Evolutionary conservation across 202 grass and related monocot species (phyloP), one percentile per base, ranked within the genome.

Genomic region (Musa balbisiana): DNA sequence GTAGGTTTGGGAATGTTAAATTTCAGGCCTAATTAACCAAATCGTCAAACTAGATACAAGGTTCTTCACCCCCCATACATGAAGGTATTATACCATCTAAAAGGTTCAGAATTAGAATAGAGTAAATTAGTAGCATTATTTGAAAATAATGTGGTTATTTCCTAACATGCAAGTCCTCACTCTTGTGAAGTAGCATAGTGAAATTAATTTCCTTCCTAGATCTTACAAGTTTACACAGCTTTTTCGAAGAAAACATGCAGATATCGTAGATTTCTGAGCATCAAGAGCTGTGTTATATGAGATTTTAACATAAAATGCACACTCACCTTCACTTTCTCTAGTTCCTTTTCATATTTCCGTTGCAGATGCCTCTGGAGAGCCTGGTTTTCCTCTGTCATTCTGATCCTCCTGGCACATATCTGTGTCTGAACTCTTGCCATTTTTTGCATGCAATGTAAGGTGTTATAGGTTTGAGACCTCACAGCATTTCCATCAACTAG

Each of bases 351-450:
- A 10, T 58, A 58, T 53, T 73, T 80, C 22, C 23, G 43, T 53
- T 73, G 78, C 58, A 80, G 69, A 59, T 80, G 78, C 69, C 58
- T 80, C 59, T 80, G 78, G 26, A 80, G 55, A 73, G 69, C 69
- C 55, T 64, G 68, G 51, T 80, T 80, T 73, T 80, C 78, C 58
- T 80, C 78, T 13, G 49, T 63, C 68, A 80, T 80, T 80, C 78
- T 80, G 12, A 64, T 53, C 58, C 78, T 72, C 22, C 78, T 62
- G 29, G 78, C 63, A 13, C 23, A 69, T 25, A 80, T 80, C 29
- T 73, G 49, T 11, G 15, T 53, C 21, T 80, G 78, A 63, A 80
- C n/a, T 53, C 78, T 64, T 21, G 78, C 54, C 56, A 73, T 24
- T 52, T n/a, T 80, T 53, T 80, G 78, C 69, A 73, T 73, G 9